Evolutionary conservation across 331 rosid genomes (phyloP), one percentile per base, ranked within the genome.

Genomic region (Saraca asoca): DNA sequence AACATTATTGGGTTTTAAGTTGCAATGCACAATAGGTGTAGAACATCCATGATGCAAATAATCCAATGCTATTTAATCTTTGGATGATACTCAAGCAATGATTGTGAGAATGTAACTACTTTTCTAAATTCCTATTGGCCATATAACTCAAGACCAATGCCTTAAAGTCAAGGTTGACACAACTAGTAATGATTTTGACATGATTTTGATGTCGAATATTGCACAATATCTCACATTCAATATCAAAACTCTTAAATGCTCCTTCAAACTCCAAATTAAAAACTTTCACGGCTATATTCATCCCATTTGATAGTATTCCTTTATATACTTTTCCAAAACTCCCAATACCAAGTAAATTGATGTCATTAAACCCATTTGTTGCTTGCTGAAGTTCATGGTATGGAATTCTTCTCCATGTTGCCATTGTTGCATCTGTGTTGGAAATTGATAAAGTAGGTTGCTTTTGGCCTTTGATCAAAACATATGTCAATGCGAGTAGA

Each of bases 1-100:
- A 31, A 80, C 16, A 12, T 79, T 79, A 46, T 18, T 70, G 1
- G 83, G 77, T 50, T 75, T 79, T 35, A 79, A 12, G 38, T 80
- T 81, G 34, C 78, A 67, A 11, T 79, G 80, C 6, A 79, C 71
- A 20, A 79, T 61, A 0, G 8, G 12, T 6, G 55, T 44, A n/a
- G 66, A 74, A 12, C 63, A 72, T 7, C 52, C 51, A 58, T 80
- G 78, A 29, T 37, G 41, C 8, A 80, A 72, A 31, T 80, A 80
- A 15, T 60, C 66, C 14, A 80, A 2, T 9, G 75, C 78, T 62
- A 12, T 62, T 49, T 54, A 80, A 38, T 46, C 81, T 75, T 20
- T 71, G 50, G 0, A 52, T 3, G 35, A 75, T 18, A 33, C 13
- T 35, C 31, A 75, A 43, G 6, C 5, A 11, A 0, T 1, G 2